Base-by-base conservation (phyloP, 345 rosid species). In the Camelina sativa region DNA sequence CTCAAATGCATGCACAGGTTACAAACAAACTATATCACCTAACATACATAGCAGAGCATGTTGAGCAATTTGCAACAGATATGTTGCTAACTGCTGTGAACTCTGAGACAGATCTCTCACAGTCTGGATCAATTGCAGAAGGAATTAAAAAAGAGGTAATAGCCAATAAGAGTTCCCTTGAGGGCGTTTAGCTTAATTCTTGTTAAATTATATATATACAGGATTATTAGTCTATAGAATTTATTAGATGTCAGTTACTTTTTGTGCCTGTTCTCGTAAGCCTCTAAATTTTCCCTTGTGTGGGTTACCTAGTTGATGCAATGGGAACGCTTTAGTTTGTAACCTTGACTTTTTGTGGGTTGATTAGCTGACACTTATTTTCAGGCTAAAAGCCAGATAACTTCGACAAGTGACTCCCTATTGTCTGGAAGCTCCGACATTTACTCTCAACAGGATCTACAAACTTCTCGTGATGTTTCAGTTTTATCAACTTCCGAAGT, bases 11-110 rank as follows among this genome's bases (percentile, higher is more conserved):
- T 72, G 77, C 69, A 59, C 73, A 95, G 99, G 99, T 92, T 72
- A 89, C 99, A 11, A 95, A 95, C 84, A 92, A 95, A 86, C 93
- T 95, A 66, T 92, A 84, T 87, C 97, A 84, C 83, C 77, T 95
- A 50, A 76, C 85, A 82, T 90, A 86, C 74, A 80, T 85, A 81
- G 73, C 96, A 37, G 89, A 84, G 63, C 81, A 79, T 61, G 90
- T 95, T 74, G 97, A 95, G 86, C 85, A 87, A 72, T 95, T 84
- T 85, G 97, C 97, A 59, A 90, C 87, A 74, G 80, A 82, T 72
- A 87, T 83, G 97, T 67, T 95, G 71, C 76, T 90, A 55, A 84
- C 82, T 37, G 92, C 92, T 44, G 92, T 92, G 63, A 79, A 89
- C 73, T 74, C 76, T 56, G 81, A 81, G 60, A 40, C 77, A 55